Percentiles rank a stretch among this genome's conserved stretches.
These are phyloP conservation scores for Tritrichomonas musculus DNA, from an alignment of 208 protist species.

Conservation along the genomic window DNA sequence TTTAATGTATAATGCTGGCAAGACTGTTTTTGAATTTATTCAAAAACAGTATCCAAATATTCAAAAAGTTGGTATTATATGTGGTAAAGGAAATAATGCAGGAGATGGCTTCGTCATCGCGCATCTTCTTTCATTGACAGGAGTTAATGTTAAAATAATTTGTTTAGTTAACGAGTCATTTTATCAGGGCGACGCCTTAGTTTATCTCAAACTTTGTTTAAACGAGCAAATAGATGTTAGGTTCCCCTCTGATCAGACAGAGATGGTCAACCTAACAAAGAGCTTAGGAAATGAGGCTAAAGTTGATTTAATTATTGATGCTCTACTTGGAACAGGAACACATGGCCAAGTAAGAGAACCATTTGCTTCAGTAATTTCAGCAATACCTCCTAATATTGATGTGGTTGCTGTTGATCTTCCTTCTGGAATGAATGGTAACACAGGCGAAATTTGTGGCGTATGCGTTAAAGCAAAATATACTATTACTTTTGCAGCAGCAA, in stretches of 20 bases:
- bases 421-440: constrained; percentile 28
- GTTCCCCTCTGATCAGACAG: not conserved
- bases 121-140: not conserved
- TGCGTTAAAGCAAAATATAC: not conserved
- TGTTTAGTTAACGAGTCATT: not conserved
- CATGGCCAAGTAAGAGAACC: not conserved
- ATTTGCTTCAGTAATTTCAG: not conserved
- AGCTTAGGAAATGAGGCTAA: not conserved
- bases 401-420: constrained; percentile 19
- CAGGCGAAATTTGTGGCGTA: constrained; percentile 21
- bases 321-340: constrained; percentile 23
- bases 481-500: constrained; percentile 6
- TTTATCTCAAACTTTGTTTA: not conserved
- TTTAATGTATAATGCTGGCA: constrained; percentile 22
- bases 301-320: not conserved
- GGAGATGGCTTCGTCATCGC: constrained; percentile 21
- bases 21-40: not conserved
- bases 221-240: not conserved
- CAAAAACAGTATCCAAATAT: not conserved
- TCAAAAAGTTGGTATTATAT: not conserved
- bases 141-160: not conserved
- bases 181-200: not conserved
- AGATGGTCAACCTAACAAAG: not conserved
- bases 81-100: constrained; percentile 24
- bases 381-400: not conserved